Base-by-base conservation (phyloP, 768 basidiomycete species). In the Pulveroboletus ravenelii region DNA sequence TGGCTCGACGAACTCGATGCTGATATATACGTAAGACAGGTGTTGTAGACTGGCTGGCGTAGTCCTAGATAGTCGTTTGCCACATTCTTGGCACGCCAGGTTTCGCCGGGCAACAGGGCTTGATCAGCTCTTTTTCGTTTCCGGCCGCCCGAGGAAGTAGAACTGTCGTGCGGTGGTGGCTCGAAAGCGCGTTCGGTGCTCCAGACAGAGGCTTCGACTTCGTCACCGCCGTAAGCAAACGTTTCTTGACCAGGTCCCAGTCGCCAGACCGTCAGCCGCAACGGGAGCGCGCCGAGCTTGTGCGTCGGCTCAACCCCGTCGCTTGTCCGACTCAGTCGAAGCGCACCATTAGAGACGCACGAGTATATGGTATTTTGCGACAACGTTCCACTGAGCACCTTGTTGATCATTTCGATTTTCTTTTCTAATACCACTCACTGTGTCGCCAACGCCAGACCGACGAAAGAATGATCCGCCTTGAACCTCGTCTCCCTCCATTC, bases 61-160 rank as follows among this genome's bases (percentile, higher is more conserved):
- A 93, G 76, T 42, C 78, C 79, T 5, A 93, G 74, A 41, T 70
- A 64, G 59, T 93, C 90, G 57, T 91, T 87, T n/a, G 82, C 76
- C 5, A 89, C 86, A 64, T 93, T 93, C 66, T 85, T 87, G 10
- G 89, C 89, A 49, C 90, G 74, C 91, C 91, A 93, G 5, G 85
- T 59, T 70, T 93, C 91, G 0, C 80, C 87, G 0, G 83, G 77
- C 43, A 90, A 78, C 3, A 89, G 60, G 2, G 73, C 66, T 5
- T 27, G 25, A 6, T 81, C 78, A 5, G 68, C 70, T 65, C 84
- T 85, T 57, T 86, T 70, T 60, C 87, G 84, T 60, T 79, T 82
- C 15, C 62, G 46, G 60, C 31, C 45, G 34, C 18, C 45, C 10
- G 59, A 32, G 2, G 61, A 31, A 10, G 64, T 41, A 3, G 60